These are phyloP conservation scores for Nevesoporus exiguus DNA, from an alignment of 768 basidiomycete genomes.

Conservation along the genomic window DNA sequence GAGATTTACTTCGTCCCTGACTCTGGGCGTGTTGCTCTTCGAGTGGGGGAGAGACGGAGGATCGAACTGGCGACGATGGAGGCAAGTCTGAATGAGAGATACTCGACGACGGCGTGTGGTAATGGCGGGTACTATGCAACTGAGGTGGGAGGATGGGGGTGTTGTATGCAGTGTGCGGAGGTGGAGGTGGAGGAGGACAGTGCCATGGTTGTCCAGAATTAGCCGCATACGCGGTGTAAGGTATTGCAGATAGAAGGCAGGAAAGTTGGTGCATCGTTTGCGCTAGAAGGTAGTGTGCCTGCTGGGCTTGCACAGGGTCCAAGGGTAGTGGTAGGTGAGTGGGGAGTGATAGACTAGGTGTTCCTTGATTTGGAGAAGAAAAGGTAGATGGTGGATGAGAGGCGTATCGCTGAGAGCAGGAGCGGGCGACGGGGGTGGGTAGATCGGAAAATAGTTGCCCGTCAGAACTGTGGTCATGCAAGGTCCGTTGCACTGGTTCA, in stretches of 20 bases:
- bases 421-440: conserved; percentile 21
- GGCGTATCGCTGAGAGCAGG: conserved; percentile 15
- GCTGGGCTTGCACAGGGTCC: conserved; percentile 32
- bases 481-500: conserved; percentile 1
- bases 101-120: conserved; percentile 36
- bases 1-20: conserved; percentile 49
- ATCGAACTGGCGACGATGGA: conserved; percentile 46
- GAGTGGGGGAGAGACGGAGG: conserved; percentile 37
- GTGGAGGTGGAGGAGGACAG: conserved; percentile 1
- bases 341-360: conserved; percentile 19
- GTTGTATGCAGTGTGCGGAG: conserved; percentile 6
- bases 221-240: conserved; percentile 18
- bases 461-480: conserved; percentile 1
- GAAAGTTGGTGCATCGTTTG: conserved; percentile 43
- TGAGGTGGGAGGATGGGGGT: conserved; percentile 13
- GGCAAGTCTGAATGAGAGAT: conserved; percentile 48
- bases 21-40: conserved; percentile 32
- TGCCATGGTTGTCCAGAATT: conserved; percentile 26
- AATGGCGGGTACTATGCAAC: conserved; percentile 16
- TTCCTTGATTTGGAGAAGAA: conserved; percentile 15
- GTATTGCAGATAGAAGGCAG: conserved; percentile 35
- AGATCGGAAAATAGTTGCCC: conserved; percentile 12
- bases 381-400: conserved; percentile 17
- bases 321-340: conserved; percentile 29
- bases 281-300: conserved; percentile 36